A percentile compares a stretch with the other conserved stretches of the same genome.
phyloP scores from a whole-genome alignment of 495 filamentous ascomycete genomes.

The Hyaloscypha hepaticicola region DNA sequence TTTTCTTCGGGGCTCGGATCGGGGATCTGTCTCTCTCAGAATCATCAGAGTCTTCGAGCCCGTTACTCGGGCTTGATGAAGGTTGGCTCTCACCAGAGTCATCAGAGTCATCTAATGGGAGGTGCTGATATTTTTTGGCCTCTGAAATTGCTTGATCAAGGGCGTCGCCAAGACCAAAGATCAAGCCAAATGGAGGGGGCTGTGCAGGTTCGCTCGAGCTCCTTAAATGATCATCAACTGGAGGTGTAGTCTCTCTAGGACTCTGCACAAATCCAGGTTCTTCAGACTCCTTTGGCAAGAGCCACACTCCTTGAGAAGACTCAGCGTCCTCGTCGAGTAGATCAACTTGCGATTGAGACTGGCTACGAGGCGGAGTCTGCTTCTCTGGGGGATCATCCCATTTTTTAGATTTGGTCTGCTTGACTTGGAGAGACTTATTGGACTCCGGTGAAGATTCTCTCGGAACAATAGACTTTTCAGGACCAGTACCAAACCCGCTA shows the following conservation, averaged over 20 bases:
- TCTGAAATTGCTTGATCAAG: constrained; percentile 60
- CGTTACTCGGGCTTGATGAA: constrained; percentile 7
- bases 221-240: neutral
- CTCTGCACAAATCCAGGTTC: constrained; percentile 1
- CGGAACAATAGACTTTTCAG: constrained; percentile 2
- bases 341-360: neutral
- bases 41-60: constrained; percentile 4
- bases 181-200: neutral
- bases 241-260: neutral
- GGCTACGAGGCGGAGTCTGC: constrained; percentile 22
- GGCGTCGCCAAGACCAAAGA: constrained; percentile 40
- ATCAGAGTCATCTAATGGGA: constrained; percentile 40
- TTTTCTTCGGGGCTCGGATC: constrained; percentile 9
- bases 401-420: constrained; percentile 17
- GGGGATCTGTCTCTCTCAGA: constrained; percentile 3
- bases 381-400: constrained; percentile 21
- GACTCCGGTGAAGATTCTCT: constrained; percentile 4
- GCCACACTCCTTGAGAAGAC: constrained; percentile 4
- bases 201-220: neutral
- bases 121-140: constrained; percentile 35
- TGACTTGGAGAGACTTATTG: constrained; percentile 15
- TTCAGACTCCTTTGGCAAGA: neutral
- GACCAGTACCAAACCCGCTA: neutral
- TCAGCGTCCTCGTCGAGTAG: neutral
- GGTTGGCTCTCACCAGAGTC: constrained; percentile 26